Conservation (phyloP, 305 asterid species). For the Solanum hybrid region DNA sequence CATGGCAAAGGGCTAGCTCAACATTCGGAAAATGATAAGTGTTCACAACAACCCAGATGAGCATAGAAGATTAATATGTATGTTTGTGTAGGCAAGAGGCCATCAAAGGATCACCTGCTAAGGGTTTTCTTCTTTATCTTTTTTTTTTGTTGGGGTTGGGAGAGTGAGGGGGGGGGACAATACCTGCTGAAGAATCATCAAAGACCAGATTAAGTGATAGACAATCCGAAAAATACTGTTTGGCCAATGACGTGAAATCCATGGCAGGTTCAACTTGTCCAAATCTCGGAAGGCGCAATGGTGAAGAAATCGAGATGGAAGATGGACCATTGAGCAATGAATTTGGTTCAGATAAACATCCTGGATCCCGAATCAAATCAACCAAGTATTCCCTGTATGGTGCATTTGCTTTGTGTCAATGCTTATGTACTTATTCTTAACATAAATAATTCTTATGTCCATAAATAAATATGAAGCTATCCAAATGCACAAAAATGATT, state of each 20-base stretch:
- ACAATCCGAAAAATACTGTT: slow-evolving; percentile 69
- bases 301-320: slow-evolving; percentile 87
- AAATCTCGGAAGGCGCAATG: slow-evolving; percentile 75
- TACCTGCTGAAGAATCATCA: slow-evolving; percentile 38
- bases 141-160: background rate
- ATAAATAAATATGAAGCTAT: background rate
- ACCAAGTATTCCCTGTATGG: slow-evolving; percentile 76
- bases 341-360: slow-evolving; percentile 76
- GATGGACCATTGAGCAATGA: slow-evolving; percentile 92
- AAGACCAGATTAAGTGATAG: slow-evolving; percentile 71
- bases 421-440: background rate
- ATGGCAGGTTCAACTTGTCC: slow-evolving; percentile 59
- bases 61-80: background rate
- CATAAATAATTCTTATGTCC: background rate
- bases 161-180: background rate
- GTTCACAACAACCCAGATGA: background rate
- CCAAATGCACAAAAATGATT: background rate
- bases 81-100: slow-evolving; percentile 13
- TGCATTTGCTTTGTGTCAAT: background rate
- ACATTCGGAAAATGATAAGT: background rate
- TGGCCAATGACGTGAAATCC: slow-evolving; percentile 78
- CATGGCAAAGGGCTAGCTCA: background rate
- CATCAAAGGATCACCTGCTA: slow-evolving; percentile 11
- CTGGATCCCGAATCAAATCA: slow-evolving; percentile 78
- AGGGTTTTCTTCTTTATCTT: background rate